A percentile compares a stretch with the other conserved stretches of the same genome.
Conservation (phyloP, 805 yeast species). For the Starmerella riodocensis region DNA sequence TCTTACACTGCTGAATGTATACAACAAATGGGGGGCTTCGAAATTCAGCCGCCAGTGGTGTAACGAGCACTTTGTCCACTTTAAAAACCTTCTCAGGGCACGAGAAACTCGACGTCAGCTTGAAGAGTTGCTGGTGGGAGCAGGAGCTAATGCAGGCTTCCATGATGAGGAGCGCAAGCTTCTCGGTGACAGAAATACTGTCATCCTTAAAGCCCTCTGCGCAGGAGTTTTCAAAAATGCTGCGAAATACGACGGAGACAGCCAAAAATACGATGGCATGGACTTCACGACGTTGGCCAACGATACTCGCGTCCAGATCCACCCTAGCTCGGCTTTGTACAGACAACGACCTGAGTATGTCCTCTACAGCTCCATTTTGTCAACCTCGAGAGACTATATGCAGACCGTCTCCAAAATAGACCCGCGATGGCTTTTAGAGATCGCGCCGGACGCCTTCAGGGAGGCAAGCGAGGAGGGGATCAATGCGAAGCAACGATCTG, state of each 20-base stretch:
- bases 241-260: constrained; percentile 45
- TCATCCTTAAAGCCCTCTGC: constrained; percentile 42
- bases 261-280: constrained; percentile 29
- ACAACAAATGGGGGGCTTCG: constrained; percentile 59
- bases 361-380: constrained; percentile 68
- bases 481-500: constrained; percentile 37
- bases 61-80: constrained; percentile 66
- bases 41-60: constrained; percentile 60
- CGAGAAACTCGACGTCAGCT: constrained; percentile 71
- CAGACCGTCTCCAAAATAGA: constrained; percentile 56
- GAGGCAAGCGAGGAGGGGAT: constrained; percentile 26
- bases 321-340: constrained; percentile 70
- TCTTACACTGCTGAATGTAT: constrained; percentile 68
- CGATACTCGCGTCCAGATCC: constrained; percentile 47
- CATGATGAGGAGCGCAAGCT: not conserved
- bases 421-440: constrained; percentile 58
- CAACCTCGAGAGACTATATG: constrained; percentile 83
- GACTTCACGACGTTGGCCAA: constrained; percentile 29
- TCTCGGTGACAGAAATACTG: too few relatives aligned
- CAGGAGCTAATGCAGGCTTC: not conserved
- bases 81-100: constrained; percentile 62
- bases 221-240: constrained; percentile 60
- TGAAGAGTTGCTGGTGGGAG: constrained; percentile 32
- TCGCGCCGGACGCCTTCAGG: constrained; percentile 59
- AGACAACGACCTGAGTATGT: constrained; percentile 60